Evolutionary conservation across 2,329 filamentous ascomycete species (phyloP).

Genomic region (Diaporthe velutina): DNA sequence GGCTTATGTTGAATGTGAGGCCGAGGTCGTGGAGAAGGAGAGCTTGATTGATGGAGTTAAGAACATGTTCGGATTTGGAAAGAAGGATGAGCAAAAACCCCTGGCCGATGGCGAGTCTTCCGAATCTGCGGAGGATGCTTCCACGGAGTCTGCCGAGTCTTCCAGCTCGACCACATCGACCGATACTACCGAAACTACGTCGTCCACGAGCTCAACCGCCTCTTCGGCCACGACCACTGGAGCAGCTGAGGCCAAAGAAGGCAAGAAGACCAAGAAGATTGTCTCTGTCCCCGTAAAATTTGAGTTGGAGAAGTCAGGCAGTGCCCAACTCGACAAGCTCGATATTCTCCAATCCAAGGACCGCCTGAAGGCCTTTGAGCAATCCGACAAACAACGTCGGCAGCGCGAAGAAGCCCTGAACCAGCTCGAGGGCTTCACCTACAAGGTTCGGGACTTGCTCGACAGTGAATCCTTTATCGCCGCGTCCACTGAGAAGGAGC

Average conservation of each 20-base stretch:
- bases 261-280: constrained; percentile 71
- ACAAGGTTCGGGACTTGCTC: constrained; percentile 86
- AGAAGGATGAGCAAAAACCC: constrained; percentile 86
- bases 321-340: constrained; percentile 61
- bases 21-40: constrained; percentile 79
- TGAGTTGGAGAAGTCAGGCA: constrained; percentile 62
- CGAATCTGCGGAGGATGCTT: constrained; percentile 57
- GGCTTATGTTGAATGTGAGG: constrained; percentile 87
- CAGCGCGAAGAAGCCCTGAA: constrained; percentile 90
- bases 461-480: constrained; percentile 81
- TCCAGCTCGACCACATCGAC: constrained; percentile 50
- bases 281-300: constrained; percentile 67
- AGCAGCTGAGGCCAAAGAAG: constrained; percentile 63
- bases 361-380: constrained; percentile 85
- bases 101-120: constrained; percentile 71
- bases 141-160: constrained; percentile 55
- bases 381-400: constrained; percentile 82
- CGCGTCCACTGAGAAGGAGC: constrained; percentile 77
- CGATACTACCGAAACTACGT: constrained; percentile 50
- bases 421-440: constrained; percentile 93
- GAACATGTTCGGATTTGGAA: constrained; percentile 94
- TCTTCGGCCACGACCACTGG: constrained; percentile 63
- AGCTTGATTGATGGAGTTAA: constrained; percentile 94
- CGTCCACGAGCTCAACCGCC: constrained; percentile 45
- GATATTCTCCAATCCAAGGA: constrained; percentile 70